Base-by-base conservation (phyloP, 179 eudicot genomes). In the Beta macrorhiza region DNA sequence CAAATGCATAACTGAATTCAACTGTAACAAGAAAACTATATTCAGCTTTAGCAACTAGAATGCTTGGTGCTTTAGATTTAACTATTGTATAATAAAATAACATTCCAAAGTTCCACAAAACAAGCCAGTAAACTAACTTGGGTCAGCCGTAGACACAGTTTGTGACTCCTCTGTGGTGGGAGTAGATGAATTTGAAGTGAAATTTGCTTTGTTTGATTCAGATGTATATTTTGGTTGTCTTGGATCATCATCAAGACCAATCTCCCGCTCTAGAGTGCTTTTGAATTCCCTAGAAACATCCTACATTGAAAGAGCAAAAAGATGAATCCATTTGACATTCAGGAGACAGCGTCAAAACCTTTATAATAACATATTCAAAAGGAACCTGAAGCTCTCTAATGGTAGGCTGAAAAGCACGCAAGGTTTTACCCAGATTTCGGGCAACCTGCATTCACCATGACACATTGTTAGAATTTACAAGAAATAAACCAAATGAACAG, bases 201-300 rank as follows among this genome's bases (percentile, higher is more conserved):
- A 19, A 62, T 74, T 87, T 29, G 81, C 77, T 78, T 87, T 73
- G 78, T 73, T 87, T 47, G 92, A 80, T 63, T 83, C 84, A 82
- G 85, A 86, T 22, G 86, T 76, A 61, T 76, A 83, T 70, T 83
- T 85, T 8, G 65, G 79, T 17, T 91, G 79, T 80, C 63, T 83
- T 69, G 86, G 85, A 81, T 88, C 85, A 67, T 95, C 97, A 84
- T 93, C 99, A 77, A 95, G 95, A 83, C 99, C 93, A 83, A 95
- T 93, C 85, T 95, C 99, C 84, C 91, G 85, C 79, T 95, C 98
- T 80, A 95, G 92, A 58, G 95, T 88, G 88, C 87, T 93, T 89
- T 95, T 95, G 83, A 95, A 95, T 82, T 95, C 99, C 87, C 92
- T 90, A 64, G 99, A 95, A 74, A 95, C 99, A 17, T 95, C 98